Evolutionary conservation across 495 filamentous ascomycete genomes (phyloP).

Genomic region (Neurospora sp.): DNA sequence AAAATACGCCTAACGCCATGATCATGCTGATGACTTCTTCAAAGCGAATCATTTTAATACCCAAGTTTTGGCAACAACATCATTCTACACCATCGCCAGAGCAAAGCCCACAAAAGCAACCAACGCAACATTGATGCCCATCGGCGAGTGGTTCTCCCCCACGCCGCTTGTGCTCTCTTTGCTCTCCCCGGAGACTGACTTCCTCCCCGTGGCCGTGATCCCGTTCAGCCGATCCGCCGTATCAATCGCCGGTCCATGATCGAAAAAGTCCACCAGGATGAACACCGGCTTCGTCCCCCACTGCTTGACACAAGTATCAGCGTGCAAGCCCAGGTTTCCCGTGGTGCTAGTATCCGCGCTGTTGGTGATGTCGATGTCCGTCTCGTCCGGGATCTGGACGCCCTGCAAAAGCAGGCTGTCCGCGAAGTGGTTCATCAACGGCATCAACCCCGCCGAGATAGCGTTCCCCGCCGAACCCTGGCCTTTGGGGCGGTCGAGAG

Average conservation of each 20-base stretch:
- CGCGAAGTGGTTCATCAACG: constrained; percentile 66
- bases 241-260: constrained; percentile 47
- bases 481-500: constrained; percentile 49
- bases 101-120: constrained; percentile 23
- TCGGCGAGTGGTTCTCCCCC: constrained; percentile 2
- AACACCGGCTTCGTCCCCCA: constrained; percentile 48
- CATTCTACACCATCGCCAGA: constrained; percentile 16
- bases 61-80: not conserved
- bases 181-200: not conserved
- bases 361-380: constrained; percentile 47
- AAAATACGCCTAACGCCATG: not conserved
- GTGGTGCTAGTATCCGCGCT: constrained; percentile 27
- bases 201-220: constrained; percentile 24
- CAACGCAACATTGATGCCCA: constrained; percentile 15
- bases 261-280: constrained; percentile 59
- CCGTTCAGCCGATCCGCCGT: constrained; percentile 52
- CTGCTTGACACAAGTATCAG: constrained; percentile 37
- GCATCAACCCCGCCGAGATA: constrained; percentile 34
- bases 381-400: constrained; percentile 47
- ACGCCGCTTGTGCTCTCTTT: not conserved
- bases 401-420: constrained; percentile 48
- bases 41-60: not conserved
- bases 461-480: constrained; percentile 33
- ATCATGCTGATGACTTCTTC: not conserved
- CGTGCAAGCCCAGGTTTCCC: constrained; percentile 52